Conservation (phyloP, 176 grass and related monocot species). For the Neostapfia colusana region DNA sequence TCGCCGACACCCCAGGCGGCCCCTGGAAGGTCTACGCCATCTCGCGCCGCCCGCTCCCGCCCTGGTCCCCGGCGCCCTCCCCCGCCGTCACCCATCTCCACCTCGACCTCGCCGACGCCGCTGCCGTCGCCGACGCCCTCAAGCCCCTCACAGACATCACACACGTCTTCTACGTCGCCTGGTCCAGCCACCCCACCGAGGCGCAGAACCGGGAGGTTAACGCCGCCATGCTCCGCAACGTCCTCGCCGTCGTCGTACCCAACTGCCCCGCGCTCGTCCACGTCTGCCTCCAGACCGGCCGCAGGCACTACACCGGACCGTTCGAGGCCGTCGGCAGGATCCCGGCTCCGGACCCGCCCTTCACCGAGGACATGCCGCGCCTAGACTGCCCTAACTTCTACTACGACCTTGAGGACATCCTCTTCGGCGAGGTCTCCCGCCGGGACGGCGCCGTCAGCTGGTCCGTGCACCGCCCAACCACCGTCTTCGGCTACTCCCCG, state of each 20-base stretch:
- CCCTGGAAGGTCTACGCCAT: slow-evolving; percentile 90
- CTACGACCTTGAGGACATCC: slow-evolving; percentile 62
- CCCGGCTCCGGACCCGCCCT: slow-evolving; percentile 44
- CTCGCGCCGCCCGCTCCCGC: slow-evolving; percentile 56
- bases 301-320: slow-evolving; percentile 65
- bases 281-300: slow-evolving; percentile 73
- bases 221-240: slow-evolving; percentile 65
- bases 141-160: slow-evolving; percentile 54
- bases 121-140: slow-evolving; percentile 47
- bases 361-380: slow-evolving; percentile 57
- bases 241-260: slow-evolving; percentile 59
- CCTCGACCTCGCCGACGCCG: slow-evolving; percentile 57
- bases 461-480: slow-evolving; percentile 68
- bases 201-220: slow-evolving; percentile 43
- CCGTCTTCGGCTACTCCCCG: slow-evolving; percentile 73
- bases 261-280: slow-evolving; percentile 52
- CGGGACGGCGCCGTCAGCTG: slow-evolving; percentile 49
- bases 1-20: slow-evolving; percentile 66
- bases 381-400: slow-evolving; percentile 55
- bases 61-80: slow-evolving; percentile 48
- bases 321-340: slow-evolving; percentile 35
- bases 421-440: slow-evolving; percentile 47
- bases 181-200: slow-evolving; percentile 37
- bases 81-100: slow-evolving; percentile 45
- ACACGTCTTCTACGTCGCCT: slow-evolving; percentile 64